These are phyloP conservation scores for Ophiostoma sp. DNA, from an alignment of 2,329 filamentous ascomycete species.

Conservation along the genomic window DNA sequence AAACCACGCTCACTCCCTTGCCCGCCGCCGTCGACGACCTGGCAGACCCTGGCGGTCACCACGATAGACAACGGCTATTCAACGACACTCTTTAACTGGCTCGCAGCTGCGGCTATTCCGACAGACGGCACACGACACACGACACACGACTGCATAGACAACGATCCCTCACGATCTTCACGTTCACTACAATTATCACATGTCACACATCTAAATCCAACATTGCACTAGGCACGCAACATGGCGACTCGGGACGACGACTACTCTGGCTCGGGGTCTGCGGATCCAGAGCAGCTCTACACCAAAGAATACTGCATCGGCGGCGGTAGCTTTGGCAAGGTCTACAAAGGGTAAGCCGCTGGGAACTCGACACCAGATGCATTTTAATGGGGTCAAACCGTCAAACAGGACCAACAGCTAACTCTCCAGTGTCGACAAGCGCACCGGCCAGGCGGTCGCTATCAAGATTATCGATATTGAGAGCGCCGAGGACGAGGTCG, in stretches of 20 bases:
- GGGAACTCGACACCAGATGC: not conserved
- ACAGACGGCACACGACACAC: not conserved
- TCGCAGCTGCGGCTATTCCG: not conserved
- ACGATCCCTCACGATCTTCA: not conserved
- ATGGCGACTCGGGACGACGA: slow-evolving; percentile 23
- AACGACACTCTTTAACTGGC: not conserved
- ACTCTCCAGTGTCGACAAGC: slow-evolving; percentile 72
- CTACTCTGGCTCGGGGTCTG: slow-evolving; percentile 47
- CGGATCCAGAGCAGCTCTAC: slow-evolving; percentile 87
- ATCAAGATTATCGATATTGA: slow-evolving; percentile 99
- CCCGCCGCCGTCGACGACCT: not conserved
- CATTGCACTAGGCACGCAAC: not conserved
- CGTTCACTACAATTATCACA: not conserved
- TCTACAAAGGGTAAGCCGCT: slow-evolving; percentile 80
- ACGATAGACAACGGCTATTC: not conserved
- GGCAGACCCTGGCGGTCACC: slow-evolving; percentile 1
- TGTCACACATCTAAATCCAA: not conserved
- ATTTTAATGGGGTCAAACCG: too few species aligned
- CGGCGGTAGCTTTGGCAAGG: slow-evolving; percentile 95
- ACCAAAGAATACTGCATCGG: slow-evolving; percentile 90
- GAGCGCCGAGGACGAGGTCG: slow-evolving; percentile 97
- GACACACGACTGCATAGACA: slow-evolving; percentile 2
- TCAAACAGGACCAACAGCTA: slow-evolving; percentile 20
- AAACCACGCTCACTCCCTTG: not conserved
- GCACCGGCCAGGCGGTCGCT: slow-evolving; percentile 86